Evolutionary conservation across 2,329 filamentous ascomycete species (phyloP), one percentile per base, ranked within the genome.

Genomic region (Epichloe amarillans): DNA sequence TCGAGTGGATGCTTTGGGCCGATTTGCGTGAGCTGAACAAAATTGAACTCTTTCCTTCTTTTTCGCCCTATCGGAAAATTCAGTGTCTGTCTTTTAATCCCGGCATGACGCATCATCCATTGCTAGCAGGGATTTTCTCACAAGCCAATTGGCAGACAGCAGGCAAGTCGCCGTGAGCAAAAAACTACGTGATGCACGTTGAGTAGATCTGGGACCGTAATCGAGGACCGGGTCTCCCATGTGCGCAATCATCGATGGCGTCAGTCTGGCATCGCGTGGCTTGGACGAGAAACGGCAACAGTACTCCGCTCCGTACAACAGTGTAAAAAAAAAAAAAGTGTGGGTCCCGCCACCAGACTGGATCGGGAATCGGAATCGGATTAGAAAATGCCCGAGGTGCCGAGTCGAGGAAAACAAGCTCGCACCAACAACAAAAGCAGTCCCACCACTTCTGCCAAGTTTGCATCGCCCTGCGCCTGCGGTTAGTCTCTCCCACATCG

Each of bases 121-220:
- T 11, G 15, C 15, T 39, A 2, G 38, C 38, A 19, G 4, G 15
- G 38, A 0, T 10, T 30, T 10, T 30, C 26, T 37, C 8, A 37
- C 36, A 37, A 37, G 15, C 36, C 36, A 37, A 37, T 37, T 3
- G n/a, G 14, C 14, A 37, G 15, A 37, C 36, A 7, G 36, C 36
- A 2, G 36, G 36, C 8, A 12, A 12, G 15, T 37, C 15, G 12
- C 6, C 7, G 26, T 10, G 36, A 37, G 36, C 7, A 37, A 14
- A 6, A 38, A 38, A 38, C 10, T 7, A 26, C 14, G 36, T 35
- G 46, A 44, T 49, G 47, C 38, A 36, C 30, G 35, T 19, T 44
- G 33, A 30, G 15, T 21, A 49, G 47, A 45, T 50, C 48, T 39
- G 36, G 33, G 35, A 39, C 41, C 21, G 48, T 35, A 50, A 50